A percentile compares a stretch with the other conserved stretches of the same genome.
These are phyloP conservation scores for Pulveroboletus sp. DNA, from an alignment of 768 basidiomycete species.

Conservation along the genomic window DNA sequence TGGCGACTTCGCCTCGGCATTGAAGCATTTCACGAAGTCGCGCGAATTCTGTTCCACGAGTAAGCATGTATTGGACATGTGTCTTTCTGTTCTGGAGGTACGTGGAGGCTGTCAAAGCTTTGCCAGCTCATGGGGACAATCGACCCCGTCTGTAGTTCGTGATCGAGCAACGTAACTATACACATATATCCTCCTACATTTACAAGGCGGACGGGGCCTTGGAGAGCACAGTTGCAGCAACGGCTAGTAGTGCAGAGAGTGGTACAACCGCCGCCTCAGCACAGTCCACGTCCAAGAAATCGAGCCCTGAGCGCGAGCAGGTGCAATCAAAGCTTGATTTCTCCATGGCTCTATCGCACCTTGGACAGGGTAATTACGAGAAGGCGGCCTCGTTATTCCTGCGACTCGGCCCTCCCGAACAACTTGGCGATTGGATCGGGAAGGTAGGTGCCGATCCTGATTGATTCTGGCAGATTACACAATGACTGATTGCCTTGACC, in stretches of 20 bases:
- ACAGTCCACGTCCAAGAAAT: conserved; percentile 37
- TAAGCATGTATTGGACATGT: conserved; percentile 92
- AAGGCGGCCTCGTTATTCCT: conserved; percentile 75
- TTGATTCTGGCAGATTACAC: neutral
- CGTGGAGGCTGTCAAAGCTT: conserved; percentile 3
- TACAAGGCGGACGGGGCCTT: conserved; percentile 94
- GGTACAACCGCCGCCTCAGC: conserved; percentile 6
- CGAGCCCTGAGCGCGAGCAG: conserved; percentile 52
- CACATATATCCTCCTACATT: conserved; percentile 86
- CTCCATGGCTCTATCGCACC: conserved; percentile 69
- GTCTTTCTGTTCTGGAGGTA: conserved; percentile 77
- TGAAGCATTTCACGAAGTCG: conserved; percentile 85
- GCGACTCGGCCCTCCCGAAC: conserved; percentile 57
- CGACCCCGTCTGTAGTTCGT: conserved; percentile 49
- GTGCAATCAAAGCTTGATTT: conserved; percentile 78
- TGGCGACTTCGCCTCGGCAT: conserved; percentile 65
- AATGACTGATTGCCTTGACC: neutral
- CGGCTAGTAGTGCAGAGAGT: conserved; percentile 27
- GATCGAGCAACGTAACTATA: conserved; percentile 81
- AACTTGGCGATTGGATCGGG: conserved; percentile 75
- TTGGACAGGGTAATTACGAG: conserved; percentile 70
- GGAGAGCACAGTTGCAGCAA: conserved; percentile 48
- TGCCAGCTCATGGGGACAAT: neutral
- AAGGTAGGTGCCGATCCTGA: conserved; percentile 41
- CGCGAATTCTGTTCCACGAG: conserved; percentile 90